Evolutionary conservation across 139 green algal genomes (phyloP).

Genomic region (Chlamydomonas sp.): DNA sequence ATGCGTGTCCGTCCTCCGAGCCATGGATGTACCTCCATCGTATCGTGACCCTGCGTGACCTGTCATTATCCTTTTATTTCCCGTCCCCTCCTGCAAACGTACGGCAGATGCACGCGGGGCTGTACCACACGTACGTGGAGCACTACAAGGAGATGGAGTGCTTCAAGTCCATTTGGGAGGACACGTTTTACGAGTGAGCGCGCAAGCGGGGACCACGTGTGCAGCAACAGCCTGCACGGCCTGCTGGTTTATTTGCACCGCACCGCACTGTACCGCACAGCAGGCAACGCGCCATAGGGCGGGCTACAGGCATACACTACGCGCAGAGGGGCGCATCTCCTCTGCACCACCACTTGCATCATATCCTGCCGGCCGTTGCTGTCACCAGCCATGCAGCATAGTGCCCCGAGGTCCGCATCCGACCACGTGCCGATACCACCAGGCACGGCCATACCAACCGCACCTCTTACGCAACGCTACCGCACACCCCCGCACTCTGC

Average conservation of each 20-base stretch:
- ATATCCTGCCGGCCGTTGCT: not conserved
- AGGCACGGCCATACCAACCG: not conserved
- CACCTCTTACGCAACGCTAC: not conserved
- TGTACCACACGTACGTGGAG: slow-evolving; percentile 36
- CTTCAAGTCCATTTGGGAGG: slow-evolving; percentile 50
- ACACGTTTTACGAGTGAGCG: slow-evolving; percentile 50
- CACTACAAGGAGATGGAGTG: slow-evolving; percentile 58
- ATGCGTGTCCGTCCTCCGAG: not conserved
- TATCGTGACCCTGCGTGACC: not conserved
- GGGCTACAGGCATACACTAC: not conserved
- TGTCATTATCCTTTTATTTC: slow-evolving; percentile 3
- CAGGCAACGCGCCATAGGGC: not conserved
- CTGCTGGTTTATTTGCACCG: not conserved
- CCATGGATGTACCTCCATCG: not conserved
- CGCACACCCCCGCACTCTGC: not conserved
- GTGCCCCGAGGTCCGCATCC: not conserved
- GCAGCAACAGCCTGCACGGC: not conserved
- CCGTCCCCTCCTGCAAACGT: not conserved
- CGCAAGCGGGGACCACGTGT: not conserved
- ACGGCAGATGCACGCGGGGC: not conserved
- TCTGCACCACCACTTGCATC: not conserved
- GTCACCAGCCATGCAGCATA: not conserved
- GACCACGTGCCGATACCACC: not conserved
- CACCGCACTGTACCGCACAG: not conserved
- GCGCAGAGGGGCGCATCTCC: not conserved